Conservation (phyloP, 495 filamentous ascomycete genomes). For the Elasticomyces elasticus region DNA sequence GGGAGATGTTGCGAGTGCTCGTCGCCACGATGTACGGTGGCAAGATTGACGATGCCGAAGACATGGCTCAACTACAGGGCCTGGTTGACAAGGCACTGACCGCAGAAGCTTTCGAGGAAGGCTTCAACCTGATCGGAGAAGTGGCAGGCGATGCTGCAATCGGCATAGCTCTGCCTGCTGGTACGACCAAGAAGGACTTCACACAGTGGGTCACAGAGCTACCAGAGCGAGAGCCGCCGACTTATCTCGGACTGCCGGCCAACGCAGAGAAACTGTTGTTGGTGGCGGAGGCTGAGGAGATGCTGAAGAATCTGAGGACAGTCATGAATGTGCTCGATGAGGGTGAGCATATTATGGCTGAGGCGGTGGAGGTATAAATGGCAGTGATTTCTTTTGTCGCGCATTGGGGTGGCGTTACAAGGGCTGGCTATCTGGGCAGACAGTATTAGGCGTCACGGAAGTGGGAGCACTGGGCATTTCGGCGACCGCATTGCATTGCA, state of each 20-base stretch:
- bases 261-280: slow-evolving; percentile 95
- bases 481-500: no score
- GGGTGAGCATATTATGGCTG: slow-evolving; percentile 80
- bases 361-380: slow-evolving; percentile 32
- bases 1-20: slow-evolving; percentile 91
- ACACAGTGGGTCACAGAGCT: slow-evolving; percentile 83
- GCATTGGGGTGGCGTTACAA: background rate
- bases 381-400: slow-evolving; percentile 1
- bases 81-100: slow-evolving; percentile 73
- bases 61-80: slow-evolving; percentile 60
- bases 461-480: no score
- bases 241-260: slow-evolving; percentile 88
- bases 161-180: slow-evolving; percentile 62
- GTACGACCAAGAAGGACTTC: slow-evolving; percentile 77
- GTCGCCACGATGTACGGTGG: slow-evolving; percentile 92
- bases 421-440: background rate
- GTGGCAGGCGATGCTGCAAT: slow-evolving; percentile 43
- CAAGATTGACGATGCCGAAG: slow-evolving; percentile 88
- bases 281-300: slow-evolving; percentile 74
- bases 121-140: slow-evolving; percentile 73
- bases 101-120: slow-evolving; percentile 78
- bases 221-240: slow-evolving; percentile 92
- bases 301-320: slow-evolving; percentile 74
- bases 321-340: slow-evolving; percentile 84
- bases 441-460: no score